Conservation (phyloP, 495 filamentous ascomycete genomes). For the Evansstolkia leycettana region DNA sequence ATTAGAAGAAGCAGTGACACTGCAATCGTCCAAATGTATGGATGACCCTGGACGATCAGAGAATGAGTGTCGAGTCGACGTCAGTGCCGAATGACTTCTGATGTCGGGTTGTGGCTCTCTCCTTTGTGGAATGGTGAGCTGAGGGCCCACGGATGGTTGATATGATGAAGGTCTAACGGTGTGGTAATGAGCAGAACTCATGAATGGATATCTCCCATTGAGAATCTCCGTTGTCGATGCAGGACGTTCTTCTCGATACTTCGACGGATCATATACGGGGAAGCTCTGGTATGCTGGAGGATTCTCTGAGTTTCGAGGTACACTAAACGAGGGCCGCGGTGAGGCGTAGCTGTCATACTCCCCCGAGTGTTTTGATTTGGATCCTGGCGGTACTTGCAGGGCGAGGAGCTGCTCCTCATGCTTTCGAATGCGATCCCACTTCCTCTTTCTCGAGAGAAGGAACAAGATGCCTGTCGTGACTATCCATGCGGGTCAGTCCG, state of each 20-base stretch:
- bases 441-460: constrained; percentile 15
- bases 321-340: neutral
- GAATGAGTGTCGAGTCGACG: neutral
- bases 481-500: constrained; percentile 3
- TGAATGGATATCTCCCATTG: constrained; percentile 1
- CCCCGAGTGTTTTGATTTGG: neutral
- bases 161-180: neutral
- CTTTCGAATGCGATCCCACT: constrained; percentile 11
- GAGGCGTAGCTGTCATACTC: neutral
- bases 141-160: neutral
- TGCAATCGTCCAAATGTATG: neutral
- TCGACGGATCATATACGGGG: constrained; percentile 22
- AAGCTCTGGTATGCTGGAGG: constrained; percentile 7
- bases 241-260: constrained; percentile 7
- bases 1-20: neutral
- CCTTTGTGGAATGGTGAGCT: neutral
- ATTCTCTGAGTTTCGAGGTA: neutral
- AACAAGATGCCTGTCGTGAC: constrained; percentile 14
- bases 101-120: too few relatives aligned
- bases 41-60: neutral
- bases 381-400: constrained; percentile 2
- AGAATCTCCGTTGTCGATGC: neutral
- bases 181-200: neutral
- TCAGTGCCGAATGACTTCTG: too few relatives aligned
- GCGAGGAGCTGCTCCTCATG: constrained; percentile 12